Percentiles rank a stretch among this genome's conserved stretches.
These are phyloP conservation scores for Byssochlamys sp. DNA, from an alignment of 2,329 filamentous ascomycete genomes.

Conservation along the genomic window DNA sequence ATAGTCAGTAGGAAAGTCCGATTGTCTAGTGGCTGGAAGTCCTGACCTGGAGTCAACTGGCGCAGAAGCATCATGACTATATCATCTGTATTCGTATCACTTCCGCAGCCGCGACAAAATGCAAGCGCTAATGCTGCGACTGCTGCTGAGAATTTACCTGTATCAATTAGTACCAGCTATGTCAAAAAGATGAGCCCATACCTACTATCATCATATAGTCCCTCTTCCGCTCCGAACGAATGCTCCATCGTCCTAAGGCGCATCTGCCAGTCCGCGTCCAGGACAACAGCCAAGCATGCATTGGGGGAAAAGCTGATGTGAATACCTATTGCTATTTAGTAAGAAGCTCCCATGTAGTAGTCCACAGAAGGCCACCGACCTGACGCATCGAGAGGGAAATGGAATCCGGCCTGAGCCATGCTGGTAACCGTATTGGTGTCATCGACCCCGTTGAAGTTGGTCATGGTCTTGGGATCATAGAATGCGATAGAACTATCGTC, in stretches of 20 bases:
- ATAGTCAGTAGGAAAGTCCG: constrained; percentile 10
- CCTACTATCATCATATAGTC: constrained; percentile 30
- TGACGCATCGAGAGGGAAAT: constrained; percentile 55
- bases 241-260: constrained; percentile 32
- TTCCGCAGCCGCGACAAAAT: constrained; percentile 41
- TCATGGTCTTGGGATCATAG: constrained; percentile 65
- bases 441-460: constrained; percentile 54
- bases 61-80: constrained; percentile 58
- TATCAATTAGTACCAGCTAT: background rate
- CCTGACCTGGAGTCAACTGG: constrained; percentile 29
- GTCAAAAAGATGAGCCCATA: background rate
- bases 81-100: constrained; percentile 54
- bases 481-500: constrained; percentile 76
- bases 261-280: constrained; percentile 31
- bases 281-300: constrained; percentile 28
- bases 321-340: constrained; percentile 16
- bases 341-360: background rate
- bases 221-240: constrained; percentile 28
- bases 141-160: constrained; percentile 40
- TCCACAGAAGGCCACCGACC: constrained; percentile 39
- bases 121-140: constrained; percentile 52
- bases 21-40: constrained; percentile 28
- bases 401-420: constrained; percentile 68
- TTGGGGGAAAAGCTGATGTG: constrained; percentile 37
- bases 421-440: constrained; percentile 58